A percentile compares a stretch with the other conserved stretches of the same genome.
phyloP scores from a whole-genome alignment of 2,329 filamentous ascomycete genomes.

The Grosmannia clavigera region DNA sequence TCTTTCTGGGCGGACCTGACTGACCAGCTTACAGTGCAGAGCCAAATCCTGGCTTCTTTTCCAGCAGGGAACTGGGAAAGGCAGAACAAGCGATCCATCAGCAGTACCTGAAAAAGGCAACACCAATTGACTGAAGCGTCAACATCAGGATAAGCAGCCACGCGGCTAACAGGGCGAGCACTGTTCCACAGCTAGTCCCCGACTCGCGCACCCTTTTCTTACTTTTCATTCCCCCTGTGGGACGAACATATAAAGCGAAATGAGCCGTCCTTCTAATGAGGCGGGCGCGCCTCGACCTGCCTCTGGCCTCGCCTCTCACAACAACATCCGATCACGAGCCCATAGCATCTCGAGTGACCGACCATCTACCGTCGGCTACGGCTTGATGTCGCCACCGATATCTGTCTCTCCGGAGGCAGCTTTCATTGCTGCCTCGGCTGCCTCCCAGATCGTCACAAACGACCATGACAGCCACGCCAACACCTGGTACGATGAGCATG shows the following conservation, averaged over 20 bases:
- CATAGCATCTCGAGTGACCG: slow-evolving; percentile 61
- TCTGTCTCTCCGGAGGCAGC: slow-evolving; percentile 64
- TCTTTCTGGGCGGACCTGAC: too few species aligned
- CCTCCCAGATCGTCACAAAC: slow-evolving; percentile 82
- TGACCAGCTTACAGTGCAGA: neutral
- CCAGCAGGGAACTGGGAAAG: neutral
- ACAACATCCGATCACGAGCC: slow-evolving; percentile 30
- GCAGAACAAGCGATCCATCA: neutral
- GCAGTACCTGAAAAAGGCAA: neutral
- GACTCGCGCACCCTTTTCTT: neutral
- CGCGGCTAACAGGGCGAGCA: neutral
- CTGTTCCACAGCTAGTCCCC: neutral
- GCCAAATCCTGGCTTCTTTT: neutral
- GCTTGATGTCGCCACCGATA: slow-evolving; percentile 53
- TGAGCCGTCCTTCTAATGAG: slow-evolving; percentile 10
- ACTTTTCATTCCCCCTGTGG: neutral
- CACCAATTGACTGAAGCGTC: neutral
- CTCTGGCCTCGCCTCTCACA: slow-evolving; percentile 16
- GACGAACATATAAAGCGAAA: slow-evolving; percentile 4
- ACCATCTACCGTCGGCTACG: slow-evolving; percentile 46
- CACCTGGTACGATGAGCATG: slow-evolving; percentile 56
- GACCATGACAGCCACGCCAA: slow-evolving; percentile 67
- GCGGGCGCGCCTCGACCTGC: slow-evolving; percentile 8
- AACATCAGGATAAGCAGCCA: neutral
- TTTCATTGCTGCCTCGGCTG: slow-evolving; percentile 80